A percentile compares a stretch with the other conserved stretches of the same genome.
These are phyloP conservation scores for Tillandsia fasciculata DNA, from an alignment of 176 grass and related monocot species.

Conservation along the genomic window DNA sequence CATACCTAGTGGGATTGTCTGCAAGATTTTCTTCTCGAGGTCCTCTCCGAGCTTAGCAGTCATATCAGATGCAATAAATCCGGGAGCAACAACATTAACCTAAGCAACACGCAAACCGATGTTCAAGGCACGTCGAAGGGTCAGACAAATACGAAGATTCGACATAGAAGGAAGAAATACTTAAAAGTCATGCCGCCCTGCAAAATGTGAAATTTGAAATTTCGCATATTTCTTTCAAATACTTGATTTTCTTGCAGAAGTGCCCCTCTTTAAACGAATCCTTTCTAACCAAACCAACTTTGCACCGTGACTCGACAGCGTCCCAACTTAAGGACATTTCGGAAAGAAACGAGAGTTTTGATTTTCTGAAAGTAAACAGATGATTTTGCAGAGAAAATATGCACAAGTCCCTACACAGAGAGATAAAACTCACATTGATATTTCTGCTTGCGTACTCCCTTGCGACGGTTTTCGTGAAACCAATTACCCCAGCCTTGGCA, in stretches of 20 bases:
- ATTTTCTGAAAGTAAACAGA: no score
- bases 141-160: not conserved
- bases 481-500: conserved; percentile 92
- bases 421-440: conserved; percentile 56
- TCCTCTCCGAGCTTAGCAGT: conserved; percentile 77
- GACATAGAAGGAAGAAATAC: not conserved
- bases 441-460: conserved; percentile 97
- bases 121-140: not conserved
- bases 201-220: no score
- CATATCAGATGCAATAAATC: conserved; percentile 94
- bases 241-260: no score
- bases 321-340: no score
- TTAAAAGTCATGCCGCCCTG: not conserved
- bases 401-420: not conserved
- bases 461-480: conserved; percentile 90
- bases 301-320: no score
- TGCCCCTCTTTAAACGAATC: no score
- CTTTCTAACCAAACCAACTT: not conserved
- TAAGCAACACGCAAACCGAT: conserved; percentile 11
- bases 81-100: conserved; percentile 95
- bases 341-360: no score
- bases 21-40: conserved; percentile 84
- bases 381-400: no score
- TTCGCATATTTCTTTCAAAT: no score
- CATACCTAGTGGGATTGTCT: conserved; percentile 78